phyloP scores from a whole-genome alignment of 2,329 filamentous ascomycete genomes.

The Hypoxylon sp. region DNA sequence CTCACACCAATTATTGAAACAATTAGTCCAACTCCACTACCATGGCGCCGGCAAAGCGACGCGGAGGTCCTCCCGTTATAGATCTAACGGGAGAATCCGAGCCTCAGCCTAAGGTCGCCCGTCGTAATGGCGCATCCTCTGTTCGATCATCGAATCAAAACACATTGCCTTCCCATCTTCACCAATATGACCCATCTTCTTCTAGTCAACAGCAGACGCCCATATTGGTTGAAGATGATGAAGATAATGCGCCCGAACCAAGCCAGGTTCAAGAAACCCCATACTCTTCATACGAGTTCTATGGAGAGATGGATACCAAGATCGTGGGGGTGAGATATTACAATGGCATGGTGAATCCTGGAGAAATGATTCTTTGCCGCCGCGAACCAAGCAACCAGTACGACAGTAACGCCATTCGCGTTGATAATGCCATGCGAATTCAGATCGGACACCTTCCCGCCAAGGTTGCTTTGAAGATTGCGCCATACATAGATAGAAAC shows the following conservation, averaged over 20 bases:
- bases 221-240: no score
- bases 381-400: constrained; percentile 72
- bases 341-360: constrained; percentile 62
- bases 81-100: constrained; percentile 16
- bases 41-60: constrained; percentile 37
- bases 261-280: constrained; percentile 55
- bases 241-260: constrained; percentile 54
- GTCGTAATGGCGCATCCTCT: constrained; percentile 12
- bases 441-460: constrained; percentile 84
- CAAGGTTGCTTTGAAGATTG: constrained; percentile 73
- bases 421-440: constrained; percentile 76
- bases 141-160: constrained; percentile 21
- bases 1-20: background rate
- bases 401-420: constrained; percentile 78
- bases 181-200: constrained; percentile 31
- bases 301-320: constrained; percentile 60
- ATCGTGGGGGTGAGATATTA: constrained; percentile 67
- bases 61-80: constrained; percentile 18
- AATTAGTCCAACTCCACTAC: no score
- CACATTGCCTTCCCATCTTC: constrained; percentile 21
- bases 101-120: constrained; percentile 32
- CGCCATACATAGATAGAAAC: constrained; percentile 72
- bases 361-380: constrained; percentile 65
- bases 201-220: no score
- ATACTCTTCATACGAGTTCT: constrained; percentile 51